phyloP scores from a whole-genome alignment of 768 basidiomycete species.

The Xerocomellus chrysenteron region DNA sequence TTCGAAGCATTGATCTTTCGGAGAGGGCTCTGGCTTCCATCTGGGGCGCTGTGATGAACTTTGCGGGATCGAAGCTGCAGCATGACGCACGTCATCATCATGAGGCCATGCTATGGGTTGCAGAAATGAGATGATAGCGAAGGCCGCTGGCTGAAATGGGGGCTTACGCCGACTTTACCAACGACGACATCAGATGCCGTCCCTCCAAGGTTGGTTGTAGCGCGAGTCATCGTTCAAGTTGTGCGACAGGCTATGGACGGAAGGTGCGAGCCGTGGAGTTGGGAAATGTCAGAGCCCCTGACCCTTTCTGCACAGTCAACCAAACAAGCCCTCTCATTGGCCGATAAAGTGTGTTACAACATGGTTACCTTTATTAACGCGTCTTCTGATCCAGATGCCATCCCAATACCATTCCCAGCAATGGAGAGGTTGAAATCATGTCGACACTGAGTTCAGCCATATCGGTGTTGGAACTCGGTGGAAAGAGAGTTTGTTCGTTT shows the following conservation, averaged over 20 bases:
- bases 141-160: neutral
- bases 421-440: neutral
- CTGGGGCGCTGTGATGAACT: conserved; percentile 9
- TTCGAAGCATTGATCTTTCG: conserved; percentile 55
- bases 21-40: conserved; percentile 45
- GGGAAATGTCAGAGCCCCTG: too few species aligned
- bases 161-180: conserved; percentile 39
- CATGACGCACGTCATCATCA: conserved; percentile 51
- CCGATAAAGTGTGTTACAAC: too few species aligned
- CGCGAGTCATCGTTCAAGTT: conserved; percentile 31
- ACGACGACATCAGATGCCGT: conserved; percentile 38
- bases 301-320: too few species aligned
- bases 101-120: conserved; percentile 44
- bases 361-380: too few species aligned
- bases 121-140: neutral
- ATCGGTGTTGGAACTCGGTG: neutral
- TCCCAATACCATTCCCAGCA: neutral
- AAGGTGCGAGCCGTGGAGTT: too few species aligned
- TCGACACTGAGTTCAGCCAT: too few species aligned
- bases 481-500: neutral
- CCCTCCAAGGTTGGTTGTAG: conserved; percentile 39
- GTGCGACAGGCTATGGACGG: too few species aligned
- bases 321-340: too few species aligned
- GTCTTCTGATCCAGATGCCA: neutral
- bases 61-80: neutral